Conservation (phyloP, 805 yeast genomes). For the Ogataea pilisensis region DNA sequence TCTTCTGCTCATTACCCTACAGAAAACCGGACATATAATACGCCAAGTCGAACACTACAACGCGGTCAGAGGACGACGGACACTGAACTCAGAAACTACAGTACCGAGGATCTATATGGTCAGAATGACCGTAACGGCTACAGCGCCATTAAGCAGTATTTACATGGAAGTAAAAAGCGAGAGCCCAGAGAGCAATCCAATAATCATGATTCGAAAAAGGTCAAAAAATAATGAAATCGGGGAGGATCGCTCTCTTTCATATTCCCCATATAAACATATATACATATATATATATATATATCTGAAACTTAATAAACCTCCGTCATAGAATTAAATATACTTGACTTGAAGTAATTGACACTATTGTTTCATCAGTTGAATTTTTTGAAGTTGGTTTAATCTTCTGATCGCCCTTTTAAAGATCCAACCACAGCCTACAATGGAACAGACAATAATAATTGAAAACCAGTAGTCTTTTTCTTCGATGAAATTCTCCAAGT, state of each 20-base stretch:
- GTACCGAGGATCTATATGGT: constrained; percentile 9
- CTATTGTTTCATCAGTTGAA: constrained; percentile 38
- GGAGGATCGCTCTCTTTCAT: neutral
- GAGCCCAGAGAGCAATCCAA: constrained; percentile 5
- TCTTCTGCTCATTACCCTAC: neutral
- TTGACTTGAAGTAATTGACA: too few species aligned
- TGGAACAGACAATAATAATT: constrained; percentile 43
- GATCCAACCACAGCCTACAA: constrained; percentile 37
- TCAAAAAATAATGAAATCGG: constrained; percentile 3
- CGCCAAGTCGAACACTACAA: neutral
- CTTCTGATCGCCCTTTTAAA: constrained; percentile 52
- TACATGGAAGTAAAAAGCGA: constrained; percentile 13
- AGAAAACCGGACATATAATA: constrained; percentile 11
- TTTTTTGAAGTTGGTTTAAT: constrained; percentile 62
- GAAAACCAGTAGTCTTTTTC: constrained; percentile 70
- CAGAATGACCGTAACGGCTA: constrained; percentile 15
- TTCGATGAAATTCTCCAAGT: constrained; percentile 86
- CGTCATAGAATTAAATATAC: too few species aligned
- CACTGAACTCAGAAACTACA: neutral
- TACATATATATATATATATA: neutral
- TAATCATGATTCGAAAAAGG: constrained; percentile 6
- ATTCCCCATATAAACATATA: neutral
- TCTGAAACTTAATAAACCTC: too few species aligned
- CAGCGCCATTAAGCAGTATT: constrained; percentile 15
- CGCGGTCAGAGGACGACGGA: neutral